These are phyloP conservation scores for Malassezia sp. DNA, from an alignment of 1,284 basidiomycete genomes.

Conservation along the genomic window DNA sequence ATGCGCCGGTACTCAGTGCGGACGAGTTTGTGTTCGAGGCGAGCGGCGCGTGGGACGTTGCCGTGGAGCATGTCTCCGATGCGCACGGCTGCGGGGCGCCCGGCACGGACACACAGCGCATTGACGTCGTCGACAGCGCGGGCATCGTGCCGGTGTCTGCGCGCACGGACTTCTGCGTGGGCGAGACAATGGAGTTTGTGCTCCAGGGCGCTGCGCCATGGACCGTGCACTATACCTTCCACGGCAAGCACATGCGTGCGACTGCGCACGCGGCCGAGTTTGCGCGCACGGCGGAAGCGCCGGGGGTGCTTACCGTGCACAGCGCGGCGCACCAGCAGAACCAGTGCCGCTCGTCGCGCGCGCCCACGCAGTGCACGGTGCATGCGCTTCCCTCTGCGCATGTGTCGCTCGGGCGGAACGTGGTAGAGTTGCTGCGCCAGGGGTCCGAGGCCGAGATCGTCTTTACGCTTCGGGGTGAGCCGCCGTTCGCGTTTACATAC, in stretches of 20 bases:
- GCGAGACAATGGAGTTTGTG: slow-evolving; percentile 79
- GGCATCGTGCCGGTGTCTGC: slow-evolving; percentile 73
- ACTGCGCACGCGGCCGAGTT: slow-evolving; percentile 69
- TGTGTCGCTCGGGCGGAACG: slow-evolving; percentile 69
- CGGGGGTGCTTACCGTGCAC: slow-evolving; percentile 68
- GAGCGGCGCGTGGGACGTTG: slow-evolving; percentile 57
- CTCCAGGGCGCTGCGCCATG: slow-evolving; percentile 91
- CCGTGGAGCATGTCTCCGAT: slow-evolving; percentile 22
- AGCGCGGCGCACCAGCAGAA: slow-evolving; percentile 66
- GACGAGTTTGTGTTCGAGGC: slow-evolving; percentile 72
- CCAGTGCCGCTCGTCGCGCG: slow-evolving; percentile 36
- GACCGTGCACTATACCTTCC: slow-evolving; percentile 78
- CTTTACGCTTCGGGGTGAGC: slow-evolving; percentile 74
- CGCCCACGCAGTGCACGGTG: slow-evolving; percentile 63
- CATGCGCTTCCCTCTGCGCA: slow-evolving; percentile 75
- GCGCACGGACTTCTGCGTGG: slow-evolving; percentile 73
- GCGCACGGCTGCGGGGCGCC: slow-evolving; percentile 28
- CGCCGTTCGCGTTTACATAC: slow-evolving; percentile 75
- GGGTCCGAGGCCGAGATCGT: slow-evolving; percentile 73
- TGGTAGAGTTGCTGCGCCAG: slow-evolving; percentile 76
- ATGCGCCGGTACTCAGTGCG: not conserved
- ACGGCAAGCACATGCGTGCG: slow-evolving; percentile 63
- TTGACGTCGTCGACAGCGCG: slow-evolving; percentile 83
- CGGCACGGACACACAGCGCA: slow-evolving; percentile 9
- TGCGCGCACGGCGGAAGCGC: slow-evolving; percentile 65